Evolutionary conservation across 768 basidiomycete genomes (phyloP).

Genomic region (Suillus subalutaceus): DNA sequence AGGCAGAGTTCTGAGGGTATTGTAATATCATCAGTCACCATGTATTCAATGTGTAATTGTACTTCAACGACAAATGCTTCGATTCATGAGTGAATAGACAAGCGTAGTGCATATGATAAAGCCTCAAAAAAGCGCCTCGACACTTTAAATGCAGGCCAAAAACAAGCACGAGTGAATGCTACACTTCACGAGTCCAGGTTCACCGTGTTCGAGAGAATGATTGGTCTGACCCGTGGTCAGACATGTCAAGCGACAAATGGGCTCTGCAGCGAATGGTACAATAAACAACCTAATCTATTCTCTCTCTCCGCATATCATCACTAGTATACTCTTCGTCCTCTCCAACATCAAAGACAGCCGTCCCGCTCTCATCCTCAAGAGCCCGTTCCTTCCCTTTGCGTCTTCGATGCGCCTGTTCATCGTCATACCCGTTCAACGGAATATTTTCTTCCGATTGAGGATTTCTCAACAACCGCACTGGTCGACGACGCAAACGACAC

Average conservation of each 20-base stretch:
- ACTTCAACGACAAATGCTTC: not conserved
- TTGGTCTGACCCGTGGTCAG: not conserved
- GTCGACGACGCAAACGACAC: conserved; percentile 60
- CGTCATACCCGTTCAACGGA: conserved; percentile 61
- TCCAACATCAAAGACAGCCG: conserved; percentile 60
- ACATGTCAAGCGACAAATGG: not conserved
- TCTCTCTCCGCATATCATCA: conserved; percentile 15
- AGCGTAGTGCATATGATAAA: not conserved
- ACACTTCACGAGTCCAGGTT: not conserved
- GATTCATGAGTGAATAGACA: not conserved
- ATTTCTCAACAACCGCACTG: conserved; percentile 21
- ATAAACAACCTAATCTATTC: not conserved
- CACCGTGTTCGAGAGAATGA: not conserved
- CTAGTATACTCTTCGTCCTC: conserved; percentile 43
- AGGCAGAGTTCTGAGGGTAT: not conserved
- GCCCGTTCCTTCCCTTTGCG: conserved; percentile 55
- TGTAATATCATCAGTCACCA: not conserved
- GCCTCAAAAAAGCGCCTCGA: not conserved
- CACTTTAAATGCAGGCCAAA: not conserved
- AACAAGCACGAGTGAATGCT: not conserved
- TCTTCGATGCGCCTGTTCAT: conserved; percentile 36
- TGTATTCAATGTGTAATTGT: not conserved
- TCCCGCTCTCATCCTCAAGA: conserved; percentile 30
- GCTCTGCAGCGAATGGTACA: not conserved
- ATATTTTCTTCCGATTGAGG: conserved; percentile 63